A percentile compares a stretch with the other conserved stretches of the same genome.
Conservation (phyloP, 495 filamentous ascomycete species). For the Evansstolkia leycettana region DNA sequence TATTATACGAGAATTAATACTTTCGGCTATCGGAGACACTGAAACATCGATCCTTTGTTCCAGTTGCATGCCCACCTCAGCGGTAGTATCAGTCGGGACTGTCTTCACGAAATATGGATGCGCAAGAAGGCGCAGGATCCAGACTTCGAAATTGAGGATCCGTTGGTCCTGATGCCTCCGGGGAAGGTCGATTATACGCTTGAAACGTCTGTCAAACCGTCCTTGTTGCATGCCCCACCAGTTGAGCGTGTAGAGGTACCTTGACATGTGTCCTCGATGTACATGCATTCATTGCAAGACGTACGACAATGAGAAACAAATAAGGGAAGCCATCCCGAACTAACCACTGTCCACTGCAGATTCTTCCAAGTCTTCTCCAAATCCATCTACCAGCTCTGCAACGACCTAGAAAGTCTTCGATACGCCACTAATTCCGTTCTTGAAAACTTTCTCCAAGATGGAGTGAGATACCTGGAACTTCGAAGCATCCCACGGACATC, state of each 20-base stretch:
- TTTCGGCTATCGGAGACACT: no score
- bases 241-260: no score
- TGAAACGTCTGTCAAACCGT: constrained; percentile 46
- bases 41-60: neutral
- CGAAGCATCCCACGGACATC: constrained; percentile 65
- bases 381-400: constrained; percentile 65
- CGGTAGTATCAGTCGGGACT: constrained; percentile 65
- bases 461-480: constrained; percentile 69
- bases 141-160: constrained; percentile 46
- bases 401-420: constrained; percentile 40
- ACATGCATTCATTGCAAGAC: no score
- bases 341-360: no score
- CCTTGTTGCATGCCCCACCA: neutral
- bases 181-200: constrained; percentile 60
- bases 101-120: constrained; percentile 65
- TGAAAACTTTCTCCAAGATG: constrained; percentile 55
- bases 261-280: neutral
- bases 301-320: no score
- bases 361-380: constrained; percentile 73
- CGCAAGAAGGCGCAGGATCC: constrained; percentile 40
- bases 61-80: constrained; percentile 78
- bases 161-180: constrained; percentile 51
- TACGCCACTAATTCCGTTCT: constrained; percentile 59
- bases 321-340: no score
- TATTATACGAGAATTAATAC: no score